These are phyloP conservation scores for Populus hybrid DNA, from an alignment of 441 rosid species.

Conservation along the genomic window DNA sequence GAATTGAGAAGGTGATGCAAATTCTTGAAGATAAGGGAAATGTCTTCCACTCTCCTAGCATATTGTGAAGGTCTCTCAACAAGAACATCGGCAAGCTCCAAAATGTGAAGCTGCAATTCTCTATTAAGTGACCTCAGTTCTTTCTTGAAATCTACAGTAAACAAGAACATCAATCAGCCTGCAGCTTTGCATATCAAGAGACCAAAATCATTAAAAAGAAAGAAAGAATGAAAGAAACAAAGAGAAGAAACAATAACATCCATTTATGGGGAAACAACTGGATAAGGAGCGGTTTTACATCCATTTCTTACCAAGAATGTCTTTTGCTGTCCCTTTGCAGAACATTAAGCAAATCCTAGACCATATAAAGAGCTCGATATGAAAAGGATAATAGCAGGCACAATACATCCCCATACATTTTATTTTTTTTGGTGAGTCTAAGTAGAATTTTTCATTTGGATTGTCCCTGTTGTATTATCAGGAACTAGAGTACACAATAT, in stretches of 20 bases:
- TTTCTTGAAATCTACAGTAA: slow-evolving; percentile 72
- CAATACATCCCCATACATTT: neutral
- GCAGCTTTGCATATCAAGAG: neutral
- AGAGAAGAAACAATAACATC: neutral
- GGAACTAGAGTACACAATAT: neutral
- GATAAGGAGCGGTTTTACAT: neutral
- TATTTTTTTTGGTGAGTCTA: neutral
- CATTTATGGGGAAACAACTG: neutral
- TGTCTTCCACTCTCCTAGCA: slow-evolving; percentile 90
- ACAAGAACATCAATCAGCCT: neutral
- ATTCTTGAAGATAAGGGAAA: slow-evolving; percentile 87
- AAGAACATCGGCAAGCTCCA: slow-evolving; percentile 95
- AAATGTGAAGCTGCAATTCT: slow-evolving; percentile 82
- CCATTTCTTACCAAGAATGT: neutral
- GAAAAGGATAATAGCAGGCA: neutral
- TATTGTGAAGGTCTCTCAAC: slow-evolving; percentile 96
- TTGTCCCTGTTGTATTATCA: neutral
- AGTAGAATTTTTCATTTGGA: neutral
- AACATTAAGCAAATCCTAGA: neutral
- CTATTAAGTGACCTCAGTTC: slow-evolving; percentile 74
- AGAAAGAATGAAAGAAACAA: neutral
- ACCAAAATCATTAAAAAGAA: neutral
- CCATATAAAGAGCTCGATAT: neutral
- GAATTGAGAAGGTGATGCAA: slow-evolving; percentile 95
- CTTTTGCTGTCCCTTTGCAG: neutral